phyloP scores from a whole-genome alignment of 805 yeast species.

The Yamadazyma paraphyllophila region DNA sequence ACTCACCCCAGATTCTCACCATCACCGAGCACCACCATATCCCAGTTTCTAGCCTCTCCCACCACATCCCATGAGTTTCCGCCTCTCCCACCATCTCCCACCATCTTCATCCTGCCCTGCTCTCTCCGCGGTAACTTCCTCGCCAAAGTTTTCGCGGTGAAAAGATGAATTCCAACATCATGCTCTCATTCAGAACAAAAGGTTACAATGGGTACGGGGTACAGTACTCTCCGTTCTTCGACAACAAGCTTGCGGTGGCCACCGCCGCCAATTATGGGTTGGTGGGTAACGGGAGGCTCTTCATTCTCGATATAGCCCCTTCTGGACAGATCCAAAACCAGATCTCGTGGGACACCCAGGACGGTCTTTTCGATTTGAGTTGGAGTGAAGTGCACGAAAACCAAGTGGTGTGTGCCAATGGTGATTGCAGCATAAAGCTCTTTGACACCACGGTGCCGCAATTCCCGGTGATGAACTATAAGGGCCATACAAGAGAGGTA shows the following conservation, averaged over 20 bases:
- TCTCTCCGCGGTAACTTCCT: background rate
- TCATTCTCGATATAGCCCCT: constrained; percentile 63
- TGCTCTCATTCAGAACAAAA: constrained; percentile 70
- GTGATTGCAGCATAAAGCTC: constrained; percentile 84
- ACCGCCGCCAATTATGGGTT: constrained; percentile 90
- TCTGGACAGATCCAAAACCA: constrained; percentile 60
- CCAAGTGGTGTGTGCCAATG: constrained; percentile 78
- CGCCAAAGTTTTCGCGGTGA: background rate
- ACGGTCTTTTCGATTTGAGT: constrained; percentile 80
- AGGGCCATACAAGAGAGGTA: constrained; percentile 77
- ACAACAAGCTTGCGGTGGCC: constrained; percentile 85
- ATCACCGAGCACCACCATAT: too few relatives aligned
- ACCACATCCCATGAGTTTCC: too few relatives aligned
- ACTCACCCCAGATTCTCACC: too few relatives aligned
- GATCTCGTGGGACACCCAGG: constrained; percentile 81
- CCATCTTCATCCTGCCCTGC: background rate
- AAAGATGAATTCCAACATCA: constrained; percentile 22
- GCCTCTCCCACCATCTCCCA: background rate
- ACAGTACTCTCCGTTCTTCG: constrained; percentile 88
- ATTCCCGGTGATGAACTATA: constrained; percentile 71
- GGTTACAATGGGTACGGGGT: constrained; percentile 88
- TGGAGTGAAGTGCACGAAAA: constrained; percentile 93
- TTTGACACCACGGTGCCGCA: constrained; percentile 69
- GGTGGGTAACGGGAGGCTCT: constrained; percentile 89
- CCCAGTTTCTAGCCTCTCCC: too few relatives aligned